Base-by-base conservation (phyloP, 306 rosid species). In the Cicer pinnatifidum region DNA sequence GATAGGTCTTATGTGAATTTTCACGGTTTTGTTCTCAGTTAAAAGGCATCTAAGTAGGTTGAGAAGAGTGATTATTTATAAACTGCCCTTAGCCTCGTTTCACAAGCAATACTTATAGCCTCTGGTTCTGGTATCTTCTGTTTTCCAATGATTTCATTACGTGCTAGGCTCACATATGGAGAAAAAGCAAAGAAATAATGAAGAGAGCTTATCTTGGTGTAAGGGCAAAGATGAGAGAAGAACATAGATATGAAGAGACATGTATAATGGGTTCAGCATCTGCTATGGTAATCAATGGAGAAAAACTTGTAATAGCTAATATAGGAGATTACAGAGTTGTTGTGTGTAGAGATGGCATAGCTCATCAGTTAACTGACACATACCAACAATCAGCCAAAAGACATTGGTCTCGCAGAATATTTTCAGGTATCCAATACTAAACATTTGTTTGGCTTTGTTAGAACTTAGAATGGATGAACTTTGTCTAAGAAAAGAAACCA, bases 321-420 rank as follows among this genome's bases (percentile, higher is more conserved):
- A 85, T 87, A 82, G 98, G 98, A 23, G 82, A 87, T 52, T 94
- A 88, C 12, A 85, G 85, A 76, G 87, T 87, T 75, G 89, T 94
- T 67, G 70, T 94, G 16, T 94, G 96, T 69, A 90, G 85, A 88
- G 82, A 88, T 81, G 98, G 97, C 23, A 69, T 80, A 7, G 96
- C 97, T 82, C 82, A 81, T 84, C 82, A 80, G 54, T 75, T 78
- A 41, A 57, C 79, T 44, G 65, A 76, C 40, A 79, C 58, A 69
- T 66, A 74, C 56, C 80, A 77, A 5, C 75, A 80, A 51, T 52
- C 78, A 4, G 12, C 63, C 4, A 81, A 76, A 62, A 63, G 70
- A 62, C 86, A 71, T 72, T 94, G 96, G 98, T 76, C 89, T 52
- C 80, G 68, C 2, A 83, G 82, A 69, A 69, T 94, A 65, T 46